phyloP scores from a whole-genome alignment of 1,139 yeast species.

The Diutina sp. region DNA sequence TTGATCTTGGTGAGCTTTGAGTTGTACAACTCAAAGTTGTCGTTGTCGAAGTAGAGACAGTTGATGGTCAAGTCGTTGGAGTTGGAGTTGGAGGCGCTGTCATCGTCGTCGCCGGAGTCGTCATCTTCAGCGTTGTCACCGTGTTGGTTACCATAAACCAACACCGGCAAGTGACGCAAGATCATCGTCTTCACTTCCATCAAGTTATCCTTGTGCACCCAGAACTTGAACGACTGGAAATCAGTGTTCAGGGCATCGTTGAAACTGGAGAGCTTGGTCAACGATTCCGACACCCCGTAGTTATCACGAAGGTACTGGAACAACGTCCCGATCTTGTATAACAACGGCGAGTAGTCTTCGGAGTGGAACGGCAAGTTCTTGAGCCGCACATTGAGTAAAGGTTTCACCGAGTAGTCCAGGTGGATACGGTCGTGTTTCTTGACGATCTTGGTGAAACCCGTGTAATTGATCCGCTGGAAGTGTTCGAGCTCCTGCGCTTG shows the following conservation, averaged over 20 bases:
- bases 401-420: slow-evolving; percentile 74
- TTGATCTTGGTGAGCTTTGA: slow-evolving; percentile 62
- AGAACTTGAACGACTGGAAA: slow-evolving; percentile 74
- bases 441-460: slow-evolving; percentile 89
- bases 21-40: slow-evolving; percentile 73
- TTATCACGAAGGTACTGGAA: slow-evolving; percentile 76
- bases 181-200: slow-evolving; percentile 96
- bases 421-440: slow-evolving; percentile 93
- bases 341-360: slow-evolving; percentile 87
- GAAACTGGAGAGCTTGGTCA: slow-evolving; percentile 33
- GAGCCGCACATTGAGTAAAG: slow-evolving; percentile 77
- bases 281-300: slow-evolving; percentile 24
- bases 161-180: slow-evolving; percentile 83
- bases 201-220: slow-evolving; percentile 92
- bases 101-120: slow-evolving; percentile 12
- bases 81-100: slow-evolving; percentile 7
- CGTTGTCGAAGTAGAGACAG: slow-evolving; percentile 79
- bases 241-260: slow-evolving; percentile 34
- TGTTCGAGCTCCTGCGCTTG: slow-evolving; percentile 80
- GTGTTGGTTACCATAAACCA: slow-evolving; percentile 50
- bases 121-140: slow-evolving; percentile 16
- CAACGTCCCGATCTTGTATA: slow-evolving; percentile 70
- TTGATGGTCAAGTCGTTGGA: slow-evolving; percentile 69
- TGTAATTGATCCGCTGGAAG: slow-evolving; percentile 81
- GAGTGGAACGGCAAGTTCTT: slow-evolving; percentile 83